Evolutionary conservation across 208 protist genomes (phyloP), one percentile per base, ranked within the genome.

Genomic region (Wallacemonas rigidus): DNA sequence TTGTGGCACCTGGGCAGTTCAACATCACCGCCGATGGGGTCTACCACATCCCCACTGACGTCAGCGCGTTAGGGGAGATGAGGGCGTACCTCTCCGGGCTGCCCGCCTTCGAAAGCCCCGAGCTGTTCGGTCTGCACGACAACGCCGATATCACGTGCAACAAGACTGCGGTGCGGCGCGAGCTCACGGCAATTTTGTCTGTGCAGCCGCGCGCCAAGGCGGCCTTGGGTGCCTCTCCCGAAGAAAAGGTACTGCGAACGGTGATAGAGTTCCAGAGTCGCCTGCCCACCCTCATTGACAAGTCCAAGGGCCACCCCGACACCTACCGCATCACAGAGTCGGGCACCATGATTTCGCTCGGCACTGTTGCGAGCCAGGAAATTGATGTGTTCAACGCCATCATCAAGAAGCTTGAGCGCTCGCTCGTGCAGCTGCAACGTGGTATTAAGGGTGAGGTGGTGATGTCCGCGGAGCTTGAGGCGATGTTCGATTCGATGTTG

Each of bases 61-160:
- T 92, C n/a, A 68, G 75, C 14, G 87, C 83, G 56, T 73, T 98
- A 9, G 70, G 82, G 15, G 68, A 61, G 44, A 82, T 96, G 9
- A 82, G 80, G 56, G 77, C 85, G 9, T 95, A 97, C 75, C 74
- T 98, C 17, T 61, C 80, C n/a, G 83, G 84, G 58, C 83, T 98
- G 55, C 97, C 97, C 11, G 77, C 91, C 36, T 98, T 97, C 67
- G 96, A 98, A 62, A 88, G 83, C 54, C 98, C 98, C 4, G 91
- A 94, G 74, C 76, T 98, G 17, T 99, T 99, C 80, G 98, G 98
- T 38, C 87, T 99, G 44, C 96, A 99, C 78, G 84, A 79, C 9
- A 99, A 99, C 81, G 97, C 98, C 8, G 94, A 97, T 71, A 98
- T 99, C 76, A 97, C 93, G 7, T 95, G 87, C 76, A 97, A 97